Percentiles rank a stretch among this genome's conserved stretches.
phyloP scores from a whole-genome alignment of 1,139 yeast genomes.

The Pichia sp. region DNA sequence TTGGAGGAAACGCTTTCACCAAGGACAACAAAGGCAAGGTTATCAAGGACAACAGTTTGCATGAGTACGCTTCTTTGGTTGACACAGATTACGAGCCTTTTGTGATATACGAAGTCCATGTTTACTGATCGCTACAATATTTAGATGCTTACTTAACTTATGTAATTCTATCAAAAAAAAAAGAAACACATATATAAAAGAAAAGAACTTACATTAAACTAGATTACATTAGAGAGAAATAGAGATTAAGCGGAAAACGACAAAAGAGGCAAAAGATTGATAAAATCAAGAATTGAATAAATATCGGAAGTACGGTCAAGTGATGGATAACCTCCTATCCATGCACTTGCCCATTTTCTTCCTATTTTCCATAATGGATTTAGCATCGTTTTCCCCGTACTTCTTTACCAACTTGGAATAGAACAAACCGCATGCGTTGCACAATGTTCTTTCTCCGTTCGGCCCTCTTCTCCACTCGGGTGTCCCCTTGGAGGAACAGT shows the following conservation, averaged over 20 bases:
- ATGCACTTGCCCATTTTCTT: constrained; percentile 26
- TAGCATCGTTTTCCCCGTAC: constrained; percentile 63
- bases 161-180: background rate
- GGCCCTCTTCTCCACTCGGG: constrained; percentile 96
- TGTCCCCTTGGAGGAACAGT: constrained; percentile 78
- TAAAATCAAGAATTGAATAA: background rate
- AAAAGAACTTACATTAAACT: background rate
- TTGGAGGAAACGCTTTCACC: constrained; percentile 83
- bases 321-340: constrained; percentile 29
- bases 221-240: background rate
- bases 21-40: constrained; percentile 63
- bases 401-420: constrained; percentile 70
- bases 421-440: constrained; percentile 86
- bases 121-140: constrained; percentile 24
- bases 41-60: constrained; percentile 50
- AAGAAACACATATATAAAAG: background rate
- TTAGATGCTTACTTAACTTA: background rate
- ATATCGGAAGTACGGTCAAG: constrained; percentile 1
- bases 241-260: no score
- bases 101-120: constrained; percentile 64
- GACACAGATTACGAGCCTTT: constrained; percentile 96
- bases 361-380: constrained; percentile 32
- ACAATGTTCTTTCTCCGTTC: constrained; percentile 74
- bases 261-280: background rate
- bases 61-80: constrained; percentile 86